A percentile compares a stretch with the other conserved stretches of the same genome.
phyloP scores from a whole-genome alignment of 1,284 basidiomycete genomes.

The Stygiomarasmius scandens region DNA sequence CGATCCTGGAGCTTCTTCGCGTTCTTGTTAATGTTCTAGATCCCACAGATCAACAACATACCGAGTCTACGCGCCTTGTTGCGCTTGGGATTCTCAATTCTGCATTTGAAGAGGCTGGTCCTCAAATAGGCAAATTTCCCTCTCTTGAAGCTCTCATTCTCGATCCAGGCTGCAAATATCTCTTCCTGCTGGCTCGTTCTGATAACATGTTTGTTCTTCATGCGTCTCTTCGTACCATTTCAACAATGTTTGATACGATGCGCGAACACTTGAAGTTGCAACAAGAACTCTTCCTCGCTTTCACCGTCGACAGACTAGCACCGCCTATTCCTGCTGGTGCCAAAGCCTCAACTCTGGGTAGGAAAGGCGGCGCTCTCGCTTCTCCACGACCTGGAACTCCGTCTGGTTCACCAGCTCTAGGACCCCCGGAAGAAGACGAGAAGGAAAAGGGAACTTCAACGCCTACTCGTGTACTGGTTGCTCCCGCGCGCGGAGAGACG shows the following conservation, averaged over 20 bases:
- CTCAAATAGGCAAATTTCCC: conserved; percentile 73
- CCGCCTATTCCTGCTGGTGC: conserved; percentile 44
- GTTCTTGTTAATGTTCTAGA: conserved; percentile 96
- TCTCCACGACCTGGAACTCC: conserved; percentile 65
- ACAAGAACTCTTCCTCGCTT: conserved; percentile 93
- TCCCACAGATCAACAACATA: conserved; percentile 93
- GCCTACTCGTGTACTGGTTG: conserved; percentile 60
- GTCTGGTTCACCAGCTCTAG: conserved; percentile 57
- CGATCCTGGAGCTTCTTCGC: conserved; percentile 90
- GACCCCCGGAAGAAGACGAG: conserved; percentile 43
- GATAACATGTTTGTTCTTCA: conserved; percentile 85
- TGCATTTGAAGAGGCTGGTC: conserved; percentile 87
- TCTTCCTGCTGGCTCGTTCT: conserved; percentile 92
- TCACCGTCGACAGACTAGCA: conserved; percentile 89
- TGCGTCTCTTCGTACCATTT: conserved; percentile 82
- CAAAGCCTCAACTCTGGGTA: conserved; percentile 20
- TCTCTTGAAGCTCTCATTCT: conserved; percentile 74
- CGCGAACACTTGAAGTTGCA: conserved; percentile 91
- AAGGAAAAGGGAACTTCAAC: conserved; percentile 58
- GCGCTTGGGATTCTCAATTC: conserved; percentile 88
- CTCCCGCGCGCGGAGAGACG: conserved; percentile 85
- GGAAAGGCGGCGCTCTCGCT: conserved; percentile 33
- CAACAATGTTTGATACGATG: conserved; percentile 89
- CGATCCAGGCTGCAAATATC: conserved; percentile 93
- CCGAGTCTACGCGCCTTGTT: conserved; percentile 92